Evolutionary conservation across 2,329 filamentous ascomycete species (phyloP), one percentile per base, ranked within the genome.

Genomic region (Chalaropsis thielavioides): DNA sequence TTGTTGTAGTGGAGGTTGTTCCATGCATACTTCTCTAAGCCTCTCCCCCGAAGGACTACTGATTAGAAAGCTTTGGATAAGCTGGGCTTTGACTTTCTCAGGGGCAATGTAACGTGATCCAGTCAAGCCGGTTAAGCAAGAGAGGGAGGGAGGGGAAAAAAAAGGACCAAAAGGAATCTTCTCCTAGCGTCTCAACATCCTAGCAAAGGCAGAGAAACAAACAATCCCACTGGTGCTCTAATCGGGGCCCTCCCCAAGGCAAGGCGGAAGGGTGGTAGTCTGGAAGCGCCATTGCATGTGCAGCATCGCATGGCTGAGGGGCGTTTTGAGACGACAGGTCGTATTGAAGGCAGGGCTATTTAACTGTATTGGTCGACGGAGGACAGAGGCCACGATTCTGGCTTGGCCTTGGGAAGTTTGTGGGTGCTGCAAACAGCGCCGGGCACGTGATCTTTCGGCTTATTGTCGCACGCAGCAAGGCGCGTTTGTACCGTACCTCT

Each of bases 11-110:
- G 31, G 54, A 58, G 54, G 15, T 38, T 58, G 27, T 58, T 58
- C 54, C 17, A 58, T 58, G 54, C 54, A 58, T 58, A 15, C 46
- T 51, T 51, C 46, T 51, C 46, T 38, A 35, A n/a, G n/a, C 22
- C 31, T 56, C 51, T 56, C 51, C 7, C 24, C 54, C 27, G 15
- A 17, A 38, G 54, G 27, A 31, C 31, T 31, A 19, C 54, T 58
- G 54, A 58, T 58, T 58, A 58, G 54, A 31, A 58, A 58, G 54
- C 54, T 38, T 35, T 58, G 54, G 54, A 31, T 58, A 58, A 38
- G 54, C 54, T 38, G 27, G 54, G 54, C 54, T 58, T 58, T 58
- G 24, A 58, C 54, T 15, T 35, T 38, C 54, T 58, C 54, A 58
- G 54, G 54, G 54, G 54, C 13, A 31, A 38, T 46, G 43, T 46